Evolutionary conservation across 1,284 basidiomycete genomes (phyloP).

Genomic region (Pseudozyma thailandica): DNA sequence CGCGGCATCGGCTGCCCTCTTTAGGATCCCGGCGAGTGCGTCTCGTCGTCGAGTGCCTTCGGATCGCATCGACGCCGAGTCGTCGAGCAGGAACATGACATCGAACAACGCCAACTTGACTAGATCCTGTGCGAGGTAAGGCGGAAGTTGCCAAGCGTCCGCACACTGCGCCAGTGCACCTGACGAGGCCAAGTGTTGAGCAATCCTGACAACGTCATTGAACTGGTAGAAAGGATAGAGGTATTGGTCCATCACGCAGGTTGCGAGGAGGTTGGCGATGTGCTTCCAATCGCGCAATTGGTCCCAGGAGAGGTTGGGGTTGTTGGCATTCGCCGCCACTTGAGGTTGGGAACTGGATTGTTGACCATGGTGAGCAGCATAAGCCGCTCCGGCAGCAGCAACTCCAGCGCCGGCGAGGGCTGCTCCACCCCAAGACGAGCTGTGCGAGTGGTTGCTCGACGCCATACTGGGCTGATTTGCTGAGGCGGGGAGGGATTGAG

Average conservation of each 20-base stretch:
- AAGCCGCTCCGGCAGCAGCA: conserved; percentile 43
- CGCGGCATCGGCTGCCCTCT: conserved; percentile 54
- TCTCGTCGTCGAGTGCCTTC: conserved; percentile 44
- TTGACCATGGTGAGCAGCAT: conserved; percentile 27
- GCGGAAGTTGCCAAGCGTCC: conserved; percentile 60
- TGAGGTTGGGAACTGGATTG: conserved; percentile 8
- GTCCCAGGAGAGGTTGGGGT: conserved; percentile 45
- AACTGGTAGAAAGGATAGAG: conserved; percentile 62
- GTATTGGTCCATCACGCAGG: conserved; percentile 57
- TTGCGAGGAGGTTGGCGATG: conserved; percentile 55
- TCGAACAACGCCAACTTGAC: conserved; percentile 62
- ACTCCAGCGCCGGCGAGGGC: conserved; percentile 41
- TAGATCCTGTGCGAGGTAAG: conserved; percentile 56
- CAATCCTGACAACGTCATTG: conserved; percentile 38
- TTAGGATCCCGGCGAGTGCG: conserved; percentile 43
- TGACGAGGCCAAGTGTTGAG: conserved; percentile 47
- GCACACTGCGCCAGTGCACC: conserved; percentile 48
- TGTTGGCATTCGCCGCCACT: conserved; percentile 13
- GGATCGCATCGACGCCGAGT: conserved; percentile 51
- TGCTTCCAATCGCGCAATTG: conserved; percentile 45
- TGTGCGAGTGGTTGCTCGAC: conserved; percentile 20
- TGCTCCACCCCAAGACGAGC: conserved; percentile 24
- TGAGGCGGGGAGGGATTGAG: not conserved
- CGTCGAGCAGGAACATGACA: conserved; percentile 60
- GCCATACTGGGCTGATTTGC: conserved; percentile 12